Conservation (phyloP, 2,329 filamentous ascomycete species). For the Trichophyton rubrum region DNA sequence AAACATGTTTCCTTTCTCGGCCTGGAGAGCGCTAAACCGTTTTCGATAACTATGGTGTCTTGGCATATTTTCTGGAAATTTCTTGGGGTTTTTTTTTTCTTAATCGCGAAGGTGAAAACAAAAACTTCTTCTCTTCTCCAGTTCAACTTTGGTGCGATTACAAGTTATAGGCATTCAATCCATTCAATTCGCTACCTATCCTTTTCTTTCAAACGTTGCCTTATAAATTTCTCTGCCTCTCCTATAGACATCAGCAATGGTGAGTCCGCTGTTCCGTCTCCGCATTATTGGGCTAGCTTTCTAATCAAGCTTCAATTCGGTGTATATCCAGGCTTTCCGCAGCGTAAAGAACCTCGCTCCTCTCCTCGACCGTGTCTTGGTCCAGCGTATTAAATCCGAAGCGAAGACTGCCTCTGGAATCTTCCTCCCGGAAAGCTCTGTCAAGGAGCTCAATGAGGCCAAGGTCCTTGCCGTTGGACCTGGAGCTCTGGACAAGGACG, state of each 20-base stretch:
- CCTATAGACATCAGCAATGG: conserved; percentile 7
- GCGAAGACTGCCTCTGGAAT: conserved; percentile 92
- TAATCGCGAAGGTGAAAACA: conserved; percentile 5
- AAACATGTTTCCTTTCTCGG: neutral
- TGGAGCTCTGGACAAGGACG: conserved; percentile 73
- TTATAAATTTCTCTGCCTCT: neutral
- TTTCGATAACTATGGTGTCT: conserved; percentile 5
- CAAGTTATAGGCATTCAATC: neutral
- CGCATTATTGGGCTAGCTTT: neutral
- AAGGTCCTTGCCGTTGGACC: conserved; percentile 92
- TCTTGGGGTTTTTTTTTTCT: conserved; percentile 8
- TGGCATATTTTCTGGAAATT: conserved; percentile 18
- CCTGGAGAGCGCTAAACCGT: conserved; percentile 4
- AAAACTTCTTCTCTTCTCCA: conserved; percentile 4
- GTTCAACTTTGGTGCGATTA: neutral
- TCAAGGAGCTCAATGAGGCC: conserved; percentile 97
- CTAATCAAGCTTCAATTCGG: conserved; percentile 5
- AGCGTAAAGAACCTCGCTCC: conserved; percentile 91
- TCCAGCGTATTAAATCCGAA: conserved; percentile 96
- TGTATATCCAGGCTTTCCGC: conserved; percentile 53
- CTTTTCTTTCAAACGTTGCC: conserved; percentile 5
- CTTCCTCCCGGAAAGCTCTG: conserved; percentile 90
- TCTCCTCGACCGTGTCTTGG: conserved; percentile 93
- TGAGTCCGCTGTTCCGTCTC: conserved; percentile 5
- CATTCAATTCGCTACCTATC: neutral